phyloP scores from a whole-genome alignment of 1,139 yeast species.

The Zhuliangozyma parablackwelliae region DNA sequence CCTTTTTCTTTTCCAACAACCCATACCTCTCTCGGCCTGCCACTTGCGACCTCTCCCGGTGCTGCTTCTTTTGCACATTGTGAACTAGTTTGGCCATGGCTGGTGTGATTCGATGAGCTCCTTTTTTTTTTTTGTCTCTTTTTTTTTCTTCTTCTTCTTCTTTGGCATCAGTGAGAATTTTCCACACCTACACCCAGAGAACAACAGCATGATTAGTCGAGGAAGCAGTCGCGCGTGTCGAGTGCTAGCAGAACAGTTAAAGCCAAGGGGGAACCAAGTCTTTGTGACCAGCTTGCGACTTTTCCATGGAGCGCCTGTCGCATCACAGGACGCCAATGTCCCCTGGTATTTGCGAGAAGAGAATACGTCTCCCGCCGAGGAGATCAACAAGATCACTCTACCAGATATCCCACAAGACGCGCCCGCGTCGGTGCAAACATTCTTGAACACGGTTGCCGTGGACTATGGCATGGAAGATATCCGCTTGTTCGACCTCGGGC shows the following conservation, averaged over 20 bases:
- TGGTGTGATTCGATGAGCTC: slow-evolving; percentile 6
- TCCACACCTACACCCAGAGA: background rate
- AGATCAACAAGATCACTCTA: slow-evolving; percentile 19
- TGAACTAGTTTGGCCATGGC: slow-evolving; percentile 77
- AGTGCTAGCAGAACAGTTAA: no score
- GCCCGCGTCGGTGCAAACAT: slow-evolving; percentile 45
- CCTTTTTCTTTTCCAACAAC: slow-evolving; percentile 90
- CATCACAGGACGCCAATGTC: slow-evolving; percentile 10
- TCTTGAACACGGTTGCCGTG: slow-evolving; percentile 45
- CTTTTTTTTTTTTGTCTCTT: slow-evolving; percentile 1
- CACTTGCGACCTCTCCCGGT: slow-evolving; percentile 87
- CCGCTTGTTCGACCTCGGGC: slow-evolving; percentile 46
- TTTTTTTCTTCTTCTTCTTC: no score
- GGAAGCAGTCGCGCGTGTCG: no score
- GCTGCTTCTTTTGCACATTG: slow-evolving; percentile 92
- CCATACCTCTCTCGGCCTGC: slow-evolving; percentile 70
- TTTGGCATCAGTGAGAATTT: background rate
- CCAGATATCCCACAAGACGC: slow-evolving; percentile 53
- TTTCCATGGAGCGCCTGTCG: no score
- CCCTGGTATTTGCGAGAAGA: slow-evolving; percentile 67
- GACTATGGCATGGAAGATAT: slow-evolving; percentile 67
- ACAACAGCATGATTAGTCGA: no score
- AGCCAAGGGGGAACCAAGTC: background rate
- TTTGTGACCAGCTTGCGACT: background rate
- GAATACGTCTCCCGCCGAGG: slow-evolving; percentile 34